Base-by-base conservation (phyloP, 257 asterid species). In the Misopates orontium region DNA sequence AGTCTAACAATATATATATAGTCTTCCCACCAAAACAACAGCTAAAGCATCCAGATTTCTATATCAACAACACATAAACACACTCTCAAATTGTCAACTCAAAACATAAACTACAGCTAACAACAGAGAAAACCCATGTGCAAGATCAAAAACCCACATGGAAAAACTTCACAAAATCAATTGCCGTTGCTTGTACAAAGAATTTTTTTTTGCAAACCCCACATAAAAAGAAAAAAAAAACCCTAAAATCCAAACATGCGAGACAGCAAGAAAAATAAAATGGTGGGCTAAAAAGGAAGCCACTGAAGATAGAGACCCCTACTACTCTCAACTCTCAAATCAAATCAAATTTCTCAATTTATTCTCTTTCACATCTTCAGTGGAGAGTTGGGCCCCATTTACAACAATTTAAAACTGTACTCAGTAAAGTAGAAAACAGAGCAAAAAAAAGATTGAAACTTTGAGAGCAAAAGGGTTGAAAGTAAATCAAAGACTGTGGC, bases 331-430 rank as follows among this genome's bases (percentile, higher is more conserved):
- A 49, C 47, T n/a, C 31, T 39, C 56, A 24, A n/a, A n/a, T n/a
- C n/a, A n/a, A n/a, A n/a, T n/a, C n/a, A n/a, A n/a, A n/a, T n/a
- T n/a, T n/a, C n/a, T n/a, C n/a, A n/a, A 64, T 56, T 9, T 47
- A n/a, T 22, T 36, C 21, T 25, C 54, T 23, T 62, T 75, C 76
- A 50, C 76, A 75, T 84, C 83, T 56, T 75, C 60, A 75, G 88
- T 85, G 88, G 88, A 73, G 31, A 65, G 56, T 28, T 68, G 91
- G 91, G 86, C 86, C n/a, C 88, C 91, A 82, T 73, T 55, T 49
- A 68, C 66, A 76, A 75, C 77, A 71, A 28, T 7, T 28, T 28
- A 2, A 7, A 2, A 28, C 36, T 66, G 60, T 66, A 54, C 62
- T 59, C 42, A 23, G 51, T 24, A 49, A 23, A 69, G 47, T 2